Evolutionary conservation across 2,329 filamentous ascomycete genomes (phyloP).

Genomic region (Exophiala lecanii-corni): DNA sequence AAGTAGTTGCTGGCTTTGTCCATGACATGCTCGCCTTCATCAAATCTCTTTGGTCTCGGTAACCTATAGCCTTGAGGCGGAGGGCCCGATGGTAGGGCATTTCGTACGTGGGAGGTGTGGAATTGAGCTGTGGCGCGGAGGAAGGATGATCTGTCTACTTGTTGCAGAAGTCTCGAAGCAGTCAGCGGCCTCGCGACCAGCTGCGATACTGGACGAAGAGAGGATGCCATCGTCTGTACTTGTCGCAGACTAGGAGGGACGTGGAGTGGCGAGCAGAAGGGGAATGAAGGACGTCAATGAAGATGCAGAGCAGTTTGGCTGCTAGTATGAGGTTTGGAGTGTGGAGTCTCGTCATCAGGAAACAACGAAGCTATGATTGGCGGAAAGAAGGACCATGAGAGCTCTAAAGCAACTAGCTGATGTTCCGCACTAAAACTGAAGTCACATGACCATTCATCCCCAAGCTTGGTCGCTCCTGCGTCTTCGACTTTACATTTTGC

Average conservation of each 20-base stretch:
- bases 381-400: slow-evolving; percentile 29
- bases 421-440: background rate
- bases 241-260: slow-evolving; percentile 20
- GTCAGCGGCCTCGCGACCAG: slow-evolving; percentile 40
- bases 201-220: slow-evolving; percentile 39
- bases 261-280: slow-evolving; percentile 21
- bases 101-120: slow-evolving; percentile 58
- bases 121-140: slow-evolving; percentile 53
- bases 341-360: slow-evolving; percentile 3
- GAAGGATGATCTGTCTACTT: slow-evolving; percentile 30
- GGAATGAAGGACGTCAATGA: slow-evolving; percentile 33
- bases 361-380: slow-evolving; percentile 21
- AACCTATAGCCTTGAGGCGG: slow-evolving; percentile 78
- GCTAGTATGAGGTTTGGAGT: slow-evolving; percentile 1
- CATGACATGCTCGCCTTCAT: slow-evolving; percentile 72
- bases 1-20: slow-evolving; percentile 92
- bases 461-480: slow-evolving; percentile 11
- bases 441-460: slow-evolving; percentile 1
- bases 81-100: slow-evolving; percentile 66
- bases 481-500: slow-evolving; percentile 4
- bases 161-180: slow-evolving; percentile 28
- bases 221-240: slow-evolving; percentile 40
- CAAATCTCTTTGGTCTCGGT: slow-evolving; percentile 69
- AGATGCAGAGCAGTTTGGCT: slow-evolving; percentile 22
- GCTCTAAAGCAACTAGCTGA: too few species aligned